A percentile compares a stretch with the other conserved stretches of the same genome.
These are phyloP conservation scores for Thalassiosira mediterranea DNA, from an alignment of 352 stramenopile species.

Conservation along the genomic window DNA sequence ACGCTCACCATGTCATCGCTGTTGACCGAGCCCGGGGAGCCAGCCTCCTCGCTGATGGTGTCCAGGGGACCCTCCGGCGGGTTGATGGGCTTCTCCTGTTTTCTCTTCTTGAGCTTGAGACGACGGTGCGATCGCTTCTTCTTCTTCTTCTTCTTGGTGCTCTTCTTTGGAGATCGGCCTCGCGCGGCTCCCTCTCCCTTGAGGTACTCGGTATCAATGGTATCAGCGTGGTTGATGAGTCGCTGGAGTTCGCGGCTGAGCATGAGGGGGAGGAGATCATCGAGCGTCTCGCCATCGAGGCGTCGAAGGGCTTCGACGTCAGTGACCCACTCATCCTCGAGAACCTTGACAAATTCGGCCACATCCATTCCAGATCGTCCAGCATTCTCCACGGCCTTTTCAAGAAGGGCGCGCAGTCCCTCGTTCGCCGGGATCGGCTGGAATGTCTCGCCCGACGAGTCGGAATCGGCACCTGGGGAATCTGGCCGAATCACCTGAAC, in stretches of 20 bases:
- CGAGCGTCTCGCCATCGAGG: conserved; percentile 44
- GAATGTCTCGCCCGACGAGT: background rate
- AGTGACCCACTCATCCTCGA: conserved; percentile 62
- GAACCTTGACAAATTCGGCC: conserved; percentile 28
- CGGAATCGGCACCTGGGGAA: background rate
- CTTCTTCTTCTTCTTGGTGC: conserved; percentile 38
- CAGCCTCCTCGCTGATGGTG: conserved; percentile 28
- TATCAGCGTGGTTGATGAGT: conserved; percentile 45
- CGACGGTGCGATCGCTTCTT: conserved; percentile 29
- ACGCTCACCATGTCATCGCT: background rate
- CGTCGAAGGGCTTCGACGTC: conserved; percentile 53
- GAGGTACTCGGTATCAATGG: conserved; percentile 52
- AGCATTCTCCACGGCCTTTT: conserved; percentile 58
- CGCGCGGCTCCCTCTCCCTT: conserved; percentile 9
- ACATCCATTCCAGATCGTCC: conserved; percentile 49
- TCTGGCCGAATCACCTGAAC: background rate
- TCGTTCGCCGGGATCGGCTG: background rate
- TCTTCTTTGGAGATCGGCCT: conserved; percentile 19
- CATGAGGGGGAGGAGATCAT: conserved; percentile 52
- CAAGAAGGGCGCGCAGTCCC: conserved; percentile 35
- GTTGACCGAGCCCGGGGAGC: background rate
- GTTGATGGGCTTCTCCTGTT: background rate
- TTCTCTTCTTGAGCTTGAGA: conserved; percentile 37
- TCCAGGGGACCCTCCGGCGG: conserved; percentile 14
- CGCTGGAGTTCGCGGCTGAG: conserved; percentile 53